Evolutionary conservation across 1,284 basidiomycete species (phyloP), one percentile per base, ranked within the genome.

Genomic region (Cryptococcus floricola): DNA sequence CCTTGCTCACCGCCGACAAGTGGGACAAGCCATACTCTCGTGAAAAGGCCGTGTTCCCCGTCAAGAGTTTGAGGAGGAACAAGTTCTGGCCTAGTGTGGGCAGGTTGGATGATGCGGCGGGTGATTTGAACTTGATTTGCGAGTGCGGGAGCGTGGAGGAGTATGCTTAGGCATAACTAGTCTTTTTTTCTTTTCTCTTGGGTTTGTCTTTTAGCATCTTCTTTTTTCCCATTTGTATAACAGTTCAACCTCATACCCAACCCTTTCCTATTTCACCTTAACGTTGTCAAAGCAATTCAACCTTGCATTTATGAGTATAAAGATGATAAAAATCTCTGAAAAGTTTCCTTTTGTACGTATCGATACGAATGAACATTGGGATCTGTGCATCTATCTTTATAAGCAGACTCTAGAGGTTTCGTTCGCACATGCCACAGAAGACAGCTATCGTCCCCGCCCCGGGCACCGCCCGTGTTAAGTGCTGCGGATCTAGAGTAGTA

Each of bases 71-170:
- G 45, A 80, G 81, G 51, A 85, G 87, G 74, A 87, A 83, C 80
- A 97, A 97, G 78, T 94, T 96, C 79, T 96, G 93, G 93, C 91
- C 93, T 2, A 83, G 87, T 9, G 89, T 94, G 48, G 87, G 88
- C 12, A 83, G 93, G 53, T 83, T 97, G 52, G 92, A 96, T 71
- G 93, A 97, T 80, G 88, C 75, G 37, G 70, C 73, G 18, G 76
- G 76, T 37, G 77, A 78, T 64, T 64, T 76, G 43, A 77, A 78
- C 62, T 65, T 78, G 19, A 68, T 79, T 56, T 96, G 91, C 72
- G 88, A 93, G 73, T 96, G 91, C 68, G 89, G 89, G 34, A 83
- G 87, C 3, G 91, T 94, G 47, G 90, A 92, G 75, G 90, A 93
- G 67, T 77, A 78, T 62, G 77, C 69, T 9, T 64, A 57, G 27